Percentiles rank a stretch among this genome's conserved stretches.
phyloP scores from a whole-genome alignment of 2,329 filamentous ascomycete genomes.

The Penicillium decumbens region DNA sequence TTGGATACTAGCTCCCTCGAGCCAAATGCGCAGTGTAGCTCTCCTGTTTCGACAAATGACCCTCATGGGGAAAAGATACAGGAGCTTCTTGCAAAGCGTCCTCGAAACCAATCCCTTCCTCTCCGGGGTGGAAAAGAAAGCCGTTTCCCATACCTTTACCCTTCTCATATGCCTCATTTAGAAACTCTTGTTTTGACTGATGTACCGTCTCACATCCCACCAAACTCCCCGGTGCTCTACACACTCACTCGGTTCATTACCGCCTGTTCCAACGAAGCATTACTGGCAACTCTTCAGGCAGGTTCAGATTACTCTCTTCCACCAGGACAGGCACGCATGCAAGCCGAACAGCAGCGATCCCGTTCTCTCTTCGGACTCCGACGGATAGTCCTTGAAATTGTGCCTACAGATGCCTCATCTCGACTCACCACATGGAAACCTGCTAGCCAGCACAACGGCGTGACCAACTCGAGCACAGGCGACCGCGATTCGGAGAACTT shows the following conservation, averaged over 20 bases:
- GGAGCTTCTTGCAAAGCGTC: constrained; percentile 38
- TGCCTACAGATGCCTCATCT: constrained; percentile 28
- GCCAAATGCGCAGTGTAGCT: constrained; percentile 15
- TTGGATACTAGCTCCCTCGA: constrained; percentile 1
- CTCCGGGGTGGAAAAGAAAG: constrained; percentile 26
- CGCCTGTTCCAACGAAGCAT: constrained; percentile 53
- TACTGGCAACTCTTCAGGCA: constrained; percentile 51
- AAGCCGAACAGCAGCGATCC: constrained; percentile 48
- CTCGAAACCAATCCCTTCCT: constrained; percentile 29
- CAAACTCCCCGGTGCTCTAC: constrained; percentile 40
- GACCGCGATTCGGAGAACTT: constrained; percentile 57
- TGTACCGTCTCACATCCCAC: constrained; percentile 46
- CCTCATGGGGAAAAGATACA: constrained; percentile 33
- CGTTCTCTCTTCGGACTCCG: constrained; percentile 52
- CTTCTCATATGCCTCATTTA: constrained; percentile 52
- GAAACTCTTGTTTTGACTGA: constrained; percentile 55
- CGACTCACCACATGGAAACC: constrained; percentile 36
- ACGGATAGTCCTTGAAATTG: constrained; percentile 55
- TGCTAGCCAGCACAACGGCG: constrained; percentile 31
- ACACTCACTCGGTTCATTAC: constrained; percentile 53
- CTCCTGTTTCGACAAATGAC: constrained; percentile 21
- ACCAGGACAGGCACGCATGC: constrained; percentile 50
- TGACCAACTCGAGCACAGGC: constrained; percentile 51
- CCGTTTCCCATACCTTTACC: constrained; percentile 45
- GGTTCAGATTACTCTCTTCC: constrained; percentile 55